Conservation (phyloP, 805 yeast genomes). For the Candida nanaspora region DNA sequence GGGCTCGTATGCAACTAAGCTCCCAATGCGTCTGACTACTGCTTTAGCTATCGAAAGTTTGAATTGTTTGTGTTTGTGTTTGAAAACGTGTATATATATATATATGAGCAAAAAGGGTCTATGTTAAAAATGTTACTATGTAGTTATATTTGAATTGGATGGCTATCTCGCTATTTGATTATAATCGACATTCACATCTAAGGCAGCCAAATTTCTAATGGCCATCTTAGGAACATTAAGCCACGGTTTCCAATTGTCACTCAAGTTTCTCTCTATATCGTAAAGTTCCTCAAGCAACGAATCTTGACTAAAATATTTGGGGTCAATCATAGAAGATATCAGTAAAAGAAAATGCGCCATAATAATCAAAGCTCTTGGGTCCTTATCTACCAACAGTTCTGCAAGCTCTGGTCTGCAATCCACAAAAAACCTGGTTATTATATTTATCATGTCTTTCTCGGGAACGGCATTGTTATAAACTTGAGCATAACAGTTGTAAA, state of each 20-base stretch:
- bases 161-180: too few relatives aligned
- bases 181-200: too few relatives aligned
- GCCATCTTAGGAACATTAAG: not conserved
- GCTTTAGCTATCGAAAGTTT: too few relatives aligned
- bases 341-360: slow-evolving; percentile 14
- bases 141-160: too few relatives aligned
- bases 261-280: slow-evolving; percentile 34
- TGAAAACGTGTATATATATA: not conserved
- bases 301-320: not conserved
- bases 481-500: slow-evolving; percentile 1
- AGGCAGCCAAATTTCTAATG: not conserved
- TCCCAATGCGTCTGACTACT: too few relatives aligned
- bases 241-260: slow-evolving; percentile 10
- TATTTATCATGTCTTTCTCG: slow-evolving; percentile 10
- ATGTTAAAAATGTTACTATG: not conserved
- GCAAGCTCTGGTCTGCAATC: slow-evolving; percentile 5
- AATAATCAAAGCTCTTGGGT: slow-evolving; percentile 14
- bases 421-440: slow-evolving; percentile 10
- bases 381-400: slow-evolving; percentile 9
- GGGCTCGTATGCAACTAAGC: too few relatives aligned
- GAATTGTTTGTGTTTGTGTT: too few relatives aligned
- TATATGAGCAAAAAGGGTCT: not conserved
- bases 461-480: slow-evolving; percentile 2
- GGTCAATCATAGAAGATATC: slow-evolving; percentile 5
- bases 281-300: slow-evolving; percentile 24